A percentile compares a stretch with the other conserved stretches of the same genome.
Conservation (phyloP, 306 rosid species). For the Medicago ruthenica region DNA sequence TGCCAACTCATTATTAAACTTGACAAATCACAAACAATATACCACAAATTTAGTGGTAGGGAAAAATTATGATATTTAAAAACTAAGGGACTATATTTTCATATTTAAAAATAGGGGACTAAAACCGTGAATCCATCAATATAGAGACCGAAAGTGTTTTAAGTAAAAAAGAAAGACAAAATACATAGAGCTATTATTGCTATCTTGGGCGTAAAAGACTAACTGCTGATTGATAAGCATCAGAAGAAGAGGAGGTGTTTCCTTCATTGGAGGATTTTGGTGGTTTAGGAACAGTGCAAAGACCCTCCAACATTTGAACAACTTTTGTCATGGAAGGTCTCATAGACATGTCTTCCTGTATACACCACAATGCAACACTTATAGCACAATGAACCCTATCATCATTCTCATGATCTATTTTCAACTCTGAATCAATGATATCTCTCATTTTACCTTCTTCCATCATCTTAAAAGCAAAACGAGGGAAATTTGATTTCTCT, state of each 20-base stretch:
- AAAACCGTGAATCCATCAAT: too few species aligned
- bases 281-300: conserved; percentile 63
- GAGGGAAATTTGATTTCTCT: conserved; percentile 79
- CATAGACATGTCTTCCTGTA: conserved; percentile 67
- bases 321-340: conserved; percentile 89
- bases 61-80: too few species aligned
- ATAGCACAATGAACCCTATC: conserved; percentile 56
- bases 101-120: too few species aligned
- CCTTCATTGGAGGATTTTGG: conserved; percentile 63
- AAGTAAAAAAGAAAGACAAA: too few species aligned
- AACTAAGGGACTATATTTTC: too few species aligned
- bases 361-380: conserved; percentile 49
- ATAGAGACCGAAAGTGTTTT: too few species aligned
- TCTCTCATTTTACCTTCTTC: conserved; percentile 76
- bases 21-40: too few species aligned
- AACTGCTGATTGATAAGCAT: conserved; percentile 67
- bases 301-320: conserved; percentile 90
- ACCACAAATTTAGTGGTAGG: too few species aligned
- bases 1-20: too few species aligned
- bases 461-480: conserved; percentile 76
- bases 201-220: conserved; percentile 74
- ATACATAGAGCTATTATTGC: too few species aligned
- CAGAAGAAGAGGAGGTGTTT: conserved; percentile 56
- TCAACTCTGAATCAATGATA: conserved; percentile 55
- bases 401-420: conserved; percentile 42